Base-by-base conservation (phyloP, 2,329 filamentous ascomycete species). In the Fusarium sp. region DNA sequence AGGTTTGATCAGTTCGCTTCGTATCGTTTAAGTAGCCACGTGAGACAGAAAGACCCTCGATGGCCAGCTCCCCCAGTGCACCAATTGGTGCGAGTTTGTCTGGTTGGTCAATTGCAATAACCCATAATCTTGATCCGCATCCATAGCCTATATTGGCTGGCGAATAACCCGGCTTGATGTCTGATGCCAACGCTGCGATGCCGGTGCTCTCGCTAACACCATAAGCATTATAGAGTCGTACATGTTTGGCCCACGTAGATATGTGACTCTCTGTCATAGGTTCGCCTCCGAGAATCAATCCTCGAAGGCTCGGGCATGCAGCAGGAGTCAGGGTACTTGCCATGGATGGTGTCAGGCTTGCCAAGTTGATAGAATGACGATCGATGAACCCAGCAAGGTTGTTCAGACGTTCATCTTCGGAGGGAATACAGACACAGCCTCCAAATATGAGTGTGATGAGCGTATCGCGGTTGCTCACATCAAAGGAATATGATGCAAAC, bases 171-270 rank as follows among this genome's bases (percentile, higher is more conserved):
- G 54, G 9, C 2, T 28, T 52, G 7, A 57, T 14, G 5, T 52
- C n/a, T 14, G 54, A 52, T 6, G 52, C 40, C 14, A 57, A 8
- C 10, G 38, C 28, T 8, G 54, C 54, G 9, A 57, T 52, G 11
- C 54, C 54, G 4, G 54, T 57, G 11, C 54, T 57, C 21, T 57
- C 46, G n/a, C 54, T 57, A 1, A 57, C 54, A 3, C 54, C 54
- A 17, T 57, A 57, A 13, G 54, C 54, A 13, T 57, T 57, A 21
- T 34, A 57, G 8, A 57, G 54, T 14, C 24, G n/a, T 4, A 57
- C 46, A 10, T 57, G 54, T 11, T 31, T 57, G 10, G 54, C n/a
- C 54, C 54, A 57, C 6, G 43, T 36, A 14, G 31, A 52, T 13
- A 57, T 43, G 6, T 57, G 54, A 6, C 54, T 52, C 3, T 52